Percentiles rank a stretch among this genome's conserved stretches.
Evolutionary conservation across 441 rosid species (phyloP).

Genomic region (Populus trichocarpa): DNA sequence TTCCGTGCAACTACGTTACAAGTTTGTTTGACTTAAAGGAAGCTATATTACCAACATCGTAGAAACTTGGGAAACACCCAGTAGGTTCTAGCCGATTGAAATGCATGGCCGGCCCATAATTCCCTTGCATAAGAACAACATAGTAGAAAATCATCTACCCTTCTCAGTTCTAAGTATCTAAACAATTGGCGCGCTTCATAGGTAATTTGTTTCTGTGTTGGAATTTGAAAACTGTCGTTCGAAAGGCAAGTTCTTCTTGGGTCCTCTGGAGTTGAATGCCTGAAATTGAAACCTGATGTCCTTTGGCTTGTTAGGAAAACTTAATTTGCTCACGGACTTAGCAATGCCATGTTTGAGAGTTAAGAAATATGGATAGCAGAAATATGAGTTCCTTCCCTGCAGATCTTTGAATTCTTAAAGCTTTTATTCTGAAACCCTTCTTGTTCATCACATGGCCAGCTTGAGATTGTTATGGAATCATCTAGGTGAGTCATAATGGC

Average conservation of each 20-base stretch:
- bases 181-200: neutral
- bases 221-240: neutral
- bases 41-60: neutral
- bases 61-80: neutral
- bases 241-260: neutral
- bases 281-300: neutral
- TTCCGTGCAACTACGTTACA: neutral
- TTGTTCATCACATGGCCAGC: neutral
- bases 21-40: neutral
- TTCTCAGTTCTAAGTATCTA: neutral
- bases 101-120: neutral
- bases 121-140: neutral
- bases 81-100: neutral
- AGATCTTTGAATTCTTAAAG: neutral
- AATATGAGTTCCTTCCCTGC: neutral
- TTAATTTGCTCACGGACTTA: neutral
- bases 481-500: neutral
- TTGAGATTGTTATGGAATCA: neutral
- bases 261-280: neutral
- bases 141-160: neutral
- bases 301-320: neutral
- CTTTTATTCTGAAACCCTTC: neutral
- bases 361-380: neutral
- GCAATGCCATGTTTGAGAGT: neutral
- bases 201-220: neutral